phyloP scores from a whole-genome alignment of 2,329 filamentous ascomycete species.

The Sporothrix schenckii region DNA sequence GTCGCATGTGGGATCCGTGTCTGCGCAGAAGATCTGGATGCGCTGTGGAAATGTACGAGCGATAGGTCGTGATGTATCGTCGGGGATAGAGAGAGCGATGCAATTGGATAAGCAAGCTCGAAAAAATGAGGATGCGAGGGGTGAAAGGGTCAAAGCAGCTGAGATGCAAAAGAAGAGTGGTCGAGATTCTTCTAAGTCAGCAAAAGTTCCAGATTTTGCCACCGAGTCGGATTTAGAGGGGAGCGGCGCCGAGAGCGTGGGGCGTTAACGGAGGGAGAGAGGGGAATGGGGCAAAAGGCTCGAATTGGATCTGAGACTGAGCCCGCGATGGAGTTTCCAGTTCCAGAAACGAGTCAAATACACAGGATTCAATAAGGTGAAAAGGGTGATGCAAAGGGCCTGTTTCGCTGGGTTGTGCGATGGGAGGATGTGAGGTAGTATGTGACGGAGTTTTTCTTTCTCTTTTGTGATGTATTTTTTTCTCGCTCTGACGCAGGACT shows the following conservation, averaged over 20 bases:
- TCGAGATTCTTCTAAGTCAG: slow-evolving; percentile 31
- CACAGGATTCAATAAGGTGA: neutral
- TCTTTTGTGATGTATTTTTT: neutral
- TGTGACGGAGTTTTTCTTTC: slow-evolving; percentile 25
- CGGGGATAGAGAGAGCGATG: slow-evolving; percentile 16
- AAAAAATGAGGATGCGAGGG: slow-evolving; percentile 3
- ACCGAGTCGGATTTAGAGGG: slow-evolving; percentile 32
- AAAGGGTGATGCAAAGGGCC: slow-evolving; percentile 6
- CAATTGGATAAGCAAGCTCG: slow-evolving; percentile 19
- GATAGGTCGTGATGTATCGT: neutral
- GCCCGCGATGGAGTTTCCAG: too few species aligned
- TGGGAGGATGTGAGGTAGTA: slow-evolving; percentile 10
- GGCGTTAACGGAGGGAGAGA: slow-evolving; percentile 24
- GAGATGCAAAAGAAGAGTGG: slow-evolving; percentile 27
- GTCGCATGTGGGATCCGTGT: neutral
- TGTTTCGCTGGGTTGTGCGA: slow-evolving; percentile 14
- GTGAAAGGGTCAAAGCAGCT: slow-evolving; percentile 28
- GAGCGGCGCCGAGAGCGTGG: slow-evolving; percentile 25
- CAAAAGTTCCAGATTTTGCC: slow-evolving; percentile 32
- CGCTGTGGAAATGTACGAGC: neutral
- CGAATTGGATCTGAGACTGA: neutral
- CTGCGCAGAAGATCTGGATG: slow-evolving; percentile 1
- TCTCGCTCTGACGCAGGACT: slow-evolving; percentile 5
- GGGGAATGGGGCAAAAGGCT: slow-evolving; percentile 12
- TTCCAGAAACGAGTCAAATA: neutral